These are phyloP conservation scores for Gentiana dahurica DNA, from an alignment of 257 asterid species.

Conservation along the genomic window DNA sequence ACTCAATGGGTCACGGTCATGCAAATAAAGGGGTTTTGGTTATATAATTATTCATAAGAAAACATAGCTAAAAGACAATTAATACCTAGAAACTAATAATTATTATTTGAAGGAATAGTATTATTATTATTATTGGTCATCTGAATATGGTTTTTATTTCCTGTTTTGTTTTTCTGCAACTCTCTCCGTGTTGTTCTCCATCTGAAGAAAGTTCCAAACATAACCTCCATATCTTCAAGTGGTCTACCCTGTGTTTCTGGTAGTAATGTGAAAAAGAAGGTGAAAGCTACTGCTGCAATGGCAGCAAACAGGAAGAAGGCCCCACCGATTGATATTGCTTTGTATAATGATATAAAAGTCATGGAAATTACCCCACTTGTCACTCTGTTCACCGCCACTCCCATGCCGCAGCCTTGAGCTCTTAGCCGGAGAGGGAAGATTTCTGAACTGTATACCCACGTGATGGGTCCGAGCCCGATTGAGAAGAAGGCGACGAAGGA, in stretches of 20 bases:
- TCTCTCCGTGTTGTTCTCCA: conserved; percentile 39
- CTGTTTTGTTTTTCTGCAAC: conserved; percentile 18
- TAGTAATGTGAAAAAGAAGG: conserved; percentile 35
- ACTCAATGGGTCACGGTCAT: too few relatives aligned
- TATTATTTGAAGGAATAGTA: background rate
- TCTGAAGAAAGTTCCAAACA: conserved; percentile 46
- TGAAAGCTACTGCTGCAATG: conserved; percentile 33
- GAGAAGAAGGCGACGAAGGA: conserved; percentile 57
- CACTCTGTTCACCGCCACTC: conserved; percentile 43
- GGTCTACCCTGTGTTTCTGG: conserved; percentile 68
- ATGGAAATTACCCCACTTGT: conserved; percentile 55
- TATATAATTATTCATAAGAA: background rate
- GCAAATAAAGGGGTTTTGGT: too few relatives aligned
- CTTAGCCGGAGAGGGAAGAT: conserved; percentile 49
- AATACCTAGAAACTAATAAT: too few relatives aligned
- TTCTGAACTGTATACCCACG: conserved; percentile 74
- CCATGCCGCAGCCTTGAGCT: conserved; percentile 68
- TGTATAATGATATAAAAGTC: conserved; percentile 43
- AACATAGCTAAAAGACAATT: background rate
- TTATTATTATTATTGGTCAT: conserved; percentile 12
- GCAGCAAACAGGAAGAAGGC: conserved; percentile 38
- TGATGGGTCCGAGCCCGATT: conserved; percentile 66
- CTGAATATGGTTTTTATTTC: conserved; percentile 15
- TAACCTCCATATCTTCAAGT: conserved; percentile 51
- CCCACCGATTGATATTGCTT: conserved; percentile 41